Evolutionary conservation across 176 grass and related monocot species (phyloP).

Genomic region (Zea luxurians): DNA sequence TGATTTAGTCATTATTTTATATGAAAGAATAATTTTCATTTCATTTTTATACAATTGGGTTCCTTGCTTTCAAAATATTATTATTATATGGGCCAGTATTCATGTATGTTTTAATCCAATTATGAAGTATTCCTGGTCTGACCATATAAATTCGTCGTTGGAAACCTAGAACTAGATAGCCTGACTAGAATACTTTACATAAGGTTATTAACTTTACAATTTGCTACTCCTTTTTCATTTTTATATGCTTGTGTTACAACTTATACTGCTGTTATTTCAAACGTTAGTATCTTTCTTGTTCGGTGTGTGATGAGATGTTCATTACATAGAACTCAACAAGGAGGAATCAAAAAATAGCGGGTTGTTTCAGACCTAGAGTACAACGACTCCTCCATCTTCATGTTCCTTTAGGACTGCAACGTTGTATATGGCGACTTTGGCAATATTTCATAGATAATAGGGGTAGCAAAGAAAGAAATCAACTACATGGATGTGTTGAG

Average conservation of each 20-base stretch:
- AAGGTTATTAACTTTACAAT: background rate
- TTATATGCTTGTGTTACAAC: background rate
- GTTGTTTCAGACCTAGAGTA: conserved; percentile 73
- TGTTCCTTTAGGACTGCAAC: conserved; percentile 59
- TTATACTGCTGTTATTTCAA: conserved; percentile 4
- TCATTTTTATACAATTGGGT: no score
- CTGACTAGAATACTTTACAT: background rate
- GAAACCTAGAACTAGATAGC: no score
- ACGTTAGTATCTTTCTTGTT: conserved; percentile 24
- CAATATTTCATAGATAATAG: conserved; percentile 70
- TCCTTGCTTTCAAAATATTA: no score
- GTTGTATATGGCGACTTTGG: conserved; percentile 57
- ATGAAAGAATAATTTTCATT: no score
- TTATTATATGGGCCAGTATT: no score
- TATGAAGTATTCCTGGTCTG: no score
- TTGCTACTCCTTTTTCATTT: background rate
- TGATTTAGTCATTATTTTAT: no score
- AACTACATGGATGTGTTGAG: no score
- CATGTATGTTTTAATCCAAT: no score
- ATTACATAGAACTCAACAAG: conserved; percentile 68
- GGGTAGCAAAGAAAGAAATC: no score
- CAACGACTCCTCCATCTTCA: conserved; percentile 67
- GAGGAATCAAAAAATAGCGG: conserved; percentile 66
- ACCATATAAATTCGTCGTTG: no score
- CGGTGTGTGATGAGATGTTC: conserved; percentile 63